Evolutionary conservation across 495 filamentous ascomycete genomes (phyloP).

Genomic region (Durotheca rogersii): DNA sequence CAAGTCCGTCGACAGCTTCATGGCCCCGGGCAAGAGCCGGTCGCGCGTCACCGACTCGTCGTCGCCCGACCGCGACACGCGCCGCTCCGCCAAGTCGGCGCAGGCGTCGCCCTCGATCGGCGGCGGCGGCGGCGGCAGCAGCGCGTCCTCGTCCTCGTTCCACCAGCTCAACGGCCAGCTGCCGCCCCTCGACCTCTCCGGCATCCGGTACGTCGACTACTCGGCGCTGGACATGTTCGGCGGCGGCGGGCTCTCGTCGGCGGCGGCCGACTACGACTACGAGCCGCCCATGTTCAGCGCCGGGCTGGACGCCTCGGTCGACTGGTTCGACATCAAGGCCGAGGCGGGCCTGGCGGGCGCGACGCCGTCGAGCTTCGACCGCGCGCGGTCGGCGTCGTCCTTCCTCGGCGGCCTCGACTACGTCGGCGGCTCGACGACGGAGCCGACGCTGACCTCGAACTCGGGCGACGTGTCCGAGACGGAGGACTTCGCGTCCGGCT

Average conservation of each 20-base stretch:
- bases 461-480: conserved; percentile 76
- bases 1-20: conserved; percentile 69
- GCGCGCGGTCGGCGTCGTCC: conserved; percentile 65
- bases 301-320: conserved; percentile 62
- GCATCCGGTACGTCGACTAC: conserved; percentile 56
- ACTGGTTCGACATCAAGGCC: conserved; percentile 65
- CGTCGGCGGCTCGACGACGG: conserved; percentile 54
- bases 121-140: no score
- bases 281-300: conserved; percentile 68
- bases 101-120: conserved; percentile 68
- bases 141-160: conserved; percentile 55
- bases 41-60: conserved; percentile 38
- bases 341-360: no score
- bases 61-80: conserved; percentile 52
- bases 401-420: conserved; percentile 66
- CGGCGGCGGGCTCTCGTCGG: no score
- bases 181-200: conserved; percentile 65
- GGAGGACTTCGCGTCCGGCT: conserved; percentile 62
- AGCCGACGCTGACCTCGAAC: conserved; percentile 64
- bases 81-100: conserved; percentile 65
- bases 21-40: conserved; percentile 34
- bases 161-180: conserved; percentile 62
- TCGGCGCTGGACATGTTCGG: conserved; percentile 55
- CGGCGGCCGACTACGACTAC: conserved; percentile 62
- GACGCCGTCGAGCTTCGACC: conserved; percentile 66